Conservation (phyloP, 1,284 basidiomycete genomes). For the Marasmius oreades region DNA sequence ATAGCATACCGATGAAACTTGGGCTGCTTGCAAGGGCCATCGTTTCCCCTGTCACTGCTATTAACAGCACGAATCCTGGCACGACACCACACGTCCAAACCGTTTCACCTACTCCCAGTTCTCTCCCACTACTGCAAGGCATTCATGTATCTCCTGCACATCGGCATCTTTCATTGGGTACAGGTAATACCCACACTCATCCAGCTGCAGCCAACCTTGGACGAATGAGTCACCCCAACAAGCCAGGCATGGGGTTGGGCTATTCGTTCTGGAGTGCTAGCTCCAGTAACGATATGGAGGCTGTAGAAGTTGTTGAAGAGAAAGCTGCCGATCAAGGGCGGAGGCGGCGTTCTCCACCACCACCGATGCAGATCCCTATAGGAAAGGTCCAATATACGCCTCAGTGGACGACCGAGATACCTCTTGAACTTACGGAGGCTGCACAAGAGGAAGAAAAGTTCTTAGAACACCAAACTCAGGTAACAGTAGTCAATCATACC, state of each 20-base stretch:
- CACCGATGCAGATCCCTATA: background rate
- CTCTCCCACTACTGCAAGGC: background rate
- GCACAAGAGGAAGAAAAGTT: conserved; percentile 83
- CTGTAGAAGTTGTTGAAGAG: conserved; percentile 18
- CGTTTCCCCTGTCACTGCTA: background rate
- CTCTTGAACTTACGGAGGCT: conserved; percentile 70
- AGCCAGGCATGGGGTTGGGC: conserved; percentile 16
- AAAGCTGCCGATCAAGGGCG: conserved; percentile 7
- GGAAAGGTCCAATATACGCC: conserved; percentile 7
- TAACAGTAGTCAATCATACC: conserved; percentile 17
- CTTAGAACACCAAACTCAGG: conserved; percentile 44
- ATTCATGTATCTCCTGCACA: background rate
- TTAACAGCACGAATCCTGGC: background rate
- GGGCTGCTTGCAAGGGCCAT: background rate
- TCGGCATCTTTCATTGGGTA: background rate
- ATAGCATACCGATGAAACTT: conserved; percentile 2
- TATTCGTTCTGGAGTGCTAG: conserved; percentile 48
- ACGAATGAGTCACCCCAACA: background rate
- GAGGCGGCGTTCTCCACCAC: conserved; percentile 20
- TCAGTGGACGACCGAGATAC: conserved; percentile 75
- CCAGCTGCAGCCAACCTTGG: background rate
- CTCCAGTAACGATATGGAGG: conserved; percentile 35
- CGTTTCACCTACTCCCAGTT: background rate
- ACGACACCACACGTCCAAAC: background rate
- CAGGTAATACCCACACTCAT: background rate